Percentiles rank a stretch among this genome's conserved stretches.
phyloP scores from a whole-genome alignment of 306 rosid genomes.

The Chamaecrista fasciculata region DNA sequence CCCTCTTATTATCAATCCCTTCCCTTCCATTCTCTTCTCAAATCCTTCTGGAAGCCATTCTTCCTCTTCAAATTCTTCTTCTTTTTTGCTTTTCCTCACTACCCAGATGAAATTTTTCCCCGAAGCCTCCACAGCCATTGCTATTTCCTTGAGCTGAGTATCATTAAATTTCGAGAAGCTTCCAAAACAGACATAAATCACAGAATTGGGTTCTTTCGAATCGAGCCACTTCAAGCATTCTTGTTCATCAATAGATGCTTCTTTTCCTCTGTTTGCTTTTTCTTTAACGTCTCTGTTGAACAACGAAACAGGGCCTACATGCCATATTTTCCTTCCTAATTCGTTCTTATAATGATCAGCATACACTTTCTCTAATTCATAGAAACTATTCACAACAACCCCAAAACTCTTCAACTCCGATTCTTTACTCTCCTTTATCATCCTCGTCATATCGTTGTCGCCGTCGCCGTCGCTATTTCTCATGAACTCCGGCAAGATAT shows the following conservation, averaged over 20 bases:
- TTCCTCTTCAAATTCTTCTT: slow-evolving; percentile 3
- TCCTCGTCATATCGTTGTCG: background rate
- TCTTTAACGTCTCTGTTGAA: background rate
- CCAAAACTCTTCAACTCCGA: background rate
- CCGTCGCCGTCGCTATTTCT: background rate
- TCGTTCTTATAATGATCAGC: background rate
- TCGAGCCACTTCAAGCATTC: slow-evolving; percentile 31
- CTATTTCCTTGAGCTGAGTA: slow-evolving; percentile 19
- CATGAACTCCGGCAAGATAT: background rate
- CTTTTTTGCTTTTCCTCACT: background rate
- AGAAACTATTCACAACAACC: background rate
- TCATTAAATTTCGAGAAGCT: background rate
- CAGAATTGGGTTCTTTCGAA: slow-evolving; percentile 14
- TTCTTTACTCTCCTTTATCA: background rate
- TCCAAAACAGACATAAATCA: slow-evolving; percentile 28
- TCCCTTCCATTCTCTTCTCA: background rate
- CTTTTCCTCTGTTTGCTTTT: slow-evolving; percentile 12
- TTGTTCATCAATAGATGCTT: slow-evolving; percentile 4
- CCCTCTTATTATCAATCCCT: background rate
- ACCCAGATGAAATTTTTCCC: slow-evolving; percentile 22
- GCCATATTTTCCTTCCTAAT: background rate
- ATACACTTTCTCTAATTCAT: background rate
- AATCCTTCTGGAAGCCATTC: slow-evolving; percentile 7
- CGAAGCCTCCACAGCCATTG: slow-evolving; percentile 8
- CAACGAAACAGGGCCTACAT: background rate